Evolutionary conservation across 768 basidiomycete genomes (phyloP).

Genomic region (Russula lepida): DNA sequence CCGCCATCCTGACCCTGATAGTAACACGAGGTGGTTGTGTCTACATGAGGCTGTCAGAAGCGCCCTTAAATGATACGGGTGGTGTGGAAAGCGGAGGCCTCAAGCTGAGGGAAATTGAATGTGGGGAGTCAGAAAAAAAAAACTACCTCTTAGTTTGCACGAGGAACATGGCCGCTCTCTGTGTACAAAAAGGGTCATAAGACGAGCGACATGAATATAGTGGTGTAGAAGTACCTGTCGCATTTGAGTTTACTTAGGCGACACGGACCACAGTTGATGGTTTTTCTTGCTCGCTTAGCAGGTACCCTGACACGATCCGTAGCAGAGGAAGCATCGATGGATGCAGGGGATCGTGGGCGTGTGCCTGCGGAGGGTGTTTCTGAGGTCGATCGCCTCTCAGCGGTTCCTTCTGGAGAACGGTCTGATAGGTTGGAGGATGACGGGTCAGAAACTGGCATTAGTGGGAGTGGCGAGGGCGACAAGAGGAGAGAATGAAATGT

Average conservation of each 20-base stretch:
- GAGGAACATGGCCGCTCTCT: slow-evolving; percentile 87
- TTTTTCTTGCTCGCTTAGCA: slow-evolving; percentile 76
- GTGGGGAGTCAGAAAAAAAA: not conserved
- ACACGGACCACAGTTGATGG: slow-evolving; percentile 86
- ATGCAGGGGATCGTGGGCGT: slow-evolving; percentile 4
- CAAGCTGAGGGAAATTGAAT: too few relatives aligned
- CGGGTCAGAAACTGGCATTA: not conserved
- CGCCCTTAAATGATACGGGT: not conserved
- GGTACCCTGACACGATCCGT: slow-evolving; percentile 32
- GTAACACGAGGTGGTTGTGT: slow-evolving; percentile 68
- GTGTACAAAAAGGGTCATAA: not conserved
- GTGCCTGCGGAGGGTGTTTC: not conserved
- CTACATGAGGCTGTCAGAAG: slow-evolving; percentile 32
- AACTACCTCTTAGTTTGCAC: slow-evolving; percentile 67
- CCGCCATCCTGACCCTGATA: slow-evolving; percentile 55
- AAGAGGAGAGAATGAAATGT: not conserved
- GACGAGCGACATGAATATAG: slow-evolving; percentile 11
- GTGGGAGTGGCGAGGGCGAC: not conserved
- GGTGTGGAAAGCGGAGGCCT: not conserved
- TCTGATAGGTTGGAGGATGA: not conserved
- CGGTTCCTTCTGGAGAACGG: not conserved
- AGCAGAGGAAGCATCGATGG: not conserved
- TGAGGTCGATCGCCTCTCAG: not conserved
- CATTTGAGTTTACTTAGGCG: slow-evolving; percentile 84
- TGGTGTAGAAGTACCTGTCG: slow-evolving; percentile 50